These are phyloP conservation scores for Russula earlei DNA, from an alignment of 768 basidiomycete genomes.

Conservation along the genomic window DNA sequence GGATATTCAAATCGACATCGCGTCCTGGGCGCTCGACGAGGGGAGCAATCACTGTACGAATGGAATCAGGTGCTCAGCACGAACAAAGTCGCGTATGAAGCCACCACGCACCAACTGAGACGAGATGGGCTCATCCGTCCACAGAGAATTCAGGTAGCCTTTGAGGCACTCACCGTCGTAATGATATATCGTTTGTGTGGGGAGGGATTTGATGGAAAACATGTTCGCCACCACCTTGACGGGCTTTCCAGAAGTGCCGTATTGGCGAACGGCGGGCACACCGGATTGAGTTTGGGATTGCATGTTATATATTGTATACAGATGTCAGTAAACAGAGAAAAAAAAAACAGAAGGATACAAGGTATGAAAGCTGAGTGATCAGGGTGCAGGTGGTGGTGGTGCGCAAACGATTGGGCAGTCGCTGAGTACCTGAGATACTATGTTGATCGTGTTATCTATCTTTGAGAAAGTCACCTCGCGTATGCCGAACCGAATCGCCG, in stretches of 20 bases:
- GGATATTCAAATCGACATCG: slow-evolving; percentile 6
- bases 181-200: slow-evolving; percentile 9
- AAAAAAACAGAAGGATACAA: background rate
- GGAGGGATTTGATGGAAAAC: slow-evolving; percentile 11
- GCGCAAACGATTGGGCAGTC: too few relatives aligned
- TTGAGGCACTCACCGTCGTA: slow-evolving; percentile 13
- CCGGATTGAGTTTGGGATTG: background rate
- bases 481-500: too few relatives aligned
- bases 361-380: background rate
- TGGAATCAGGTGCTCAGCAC: background rate
- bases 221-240: slow-evolving; percentile 13
- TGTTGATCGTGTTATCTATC: too few relatives aligned
- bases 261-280: background rate
- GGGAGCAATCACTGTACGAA: slow-evolving; percentile 1
- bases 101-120: slow-evolving; percentile 8
- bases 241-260: slow-evolving; percentile 2
- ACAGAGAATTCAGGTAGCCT: background rate
- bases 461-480: too few relatives aligned
- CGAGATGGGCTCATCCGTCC: background rate
- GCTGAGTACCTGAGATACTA: too few relatives aligned
- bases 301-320: slow-evolving; percentile 7
- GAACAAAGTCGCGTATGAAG: background rate
- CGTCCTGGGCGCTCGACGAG: slow-evolving; percentile 4
- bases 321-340: background rate
- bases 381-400: background rate